These are phyloP conservation scores for Hygrocybe coccinea DNA, from an alignment of 768 basidiomycete species.

Conservation along the genomic window DNA sequence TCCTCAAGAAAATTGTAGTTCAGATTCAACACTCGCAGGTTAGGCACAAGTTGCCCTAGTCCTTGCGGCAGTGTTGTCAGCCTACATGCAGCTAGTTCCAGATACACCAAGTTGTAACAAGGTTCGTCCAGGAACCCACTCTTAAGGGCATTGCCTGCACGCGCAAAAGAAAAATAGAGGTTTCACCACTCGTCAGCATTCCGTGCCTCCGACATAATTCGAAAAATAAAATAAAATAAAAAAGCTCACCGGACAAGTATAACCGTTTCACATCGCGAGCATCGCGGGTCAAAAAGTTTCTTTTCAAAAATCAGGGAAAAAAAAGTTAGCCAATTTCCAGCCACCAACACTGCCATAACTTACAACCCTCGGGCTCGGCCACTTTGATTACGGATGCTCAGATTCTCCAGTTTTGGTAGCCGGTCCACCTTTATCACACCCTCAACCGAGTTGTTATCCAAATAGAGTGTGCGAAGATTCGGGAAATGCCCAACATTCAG, in stretches of 20 bases:
- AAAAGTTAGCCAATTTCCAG: not conserved
- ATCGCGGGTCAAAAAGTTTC: constrained; percentile 55
- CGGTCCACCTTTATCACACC: constrained; percentile 49
- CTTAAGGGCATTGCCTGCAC: constrained; percentile 67
- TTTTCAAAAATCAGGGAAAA: constrained; percentile 17
- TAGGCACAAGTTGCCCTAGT: constrained; percentile 66
- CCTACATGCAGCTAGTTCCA: constrained; percentile 86
- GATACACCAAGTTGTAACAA: constrained; percentile 86
- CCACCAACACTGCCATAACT: constrained; percentile 31
- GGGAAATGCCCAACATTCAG: constrained; percentile 62
- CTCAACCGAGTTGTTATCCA: constrained; percentile 74
- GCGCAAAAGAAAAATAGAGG: constrained; percentile 7
- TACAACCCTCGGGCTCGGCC: constrained; percentile 65
- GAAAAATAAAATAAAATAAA: not conserved
- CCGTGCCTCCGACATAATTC: not conserved
- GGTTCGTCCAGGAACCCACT: constrained; percentile 59
- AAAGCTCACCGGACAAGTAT: constrained; percentile 82
- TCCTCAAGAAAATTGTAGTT: constrained; percentile 96
- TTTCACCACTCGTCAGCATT: constrained; percentile 3
- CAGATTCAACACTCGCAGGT: constrained; percentile 85
- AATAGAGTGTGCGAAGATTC: constrained; percentile 83
- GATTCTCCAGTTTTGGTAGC: constrained; percentile 74
- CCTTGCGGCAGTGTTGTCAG: constrained; percentile 68
- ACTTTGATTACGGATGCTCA: constrained; percentile 87
- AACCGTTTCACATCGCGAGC: constrained; percentile 89